Conservation (phyloP, 352 stramenopile species). For the Phytophthora aleatoria region DNA sequence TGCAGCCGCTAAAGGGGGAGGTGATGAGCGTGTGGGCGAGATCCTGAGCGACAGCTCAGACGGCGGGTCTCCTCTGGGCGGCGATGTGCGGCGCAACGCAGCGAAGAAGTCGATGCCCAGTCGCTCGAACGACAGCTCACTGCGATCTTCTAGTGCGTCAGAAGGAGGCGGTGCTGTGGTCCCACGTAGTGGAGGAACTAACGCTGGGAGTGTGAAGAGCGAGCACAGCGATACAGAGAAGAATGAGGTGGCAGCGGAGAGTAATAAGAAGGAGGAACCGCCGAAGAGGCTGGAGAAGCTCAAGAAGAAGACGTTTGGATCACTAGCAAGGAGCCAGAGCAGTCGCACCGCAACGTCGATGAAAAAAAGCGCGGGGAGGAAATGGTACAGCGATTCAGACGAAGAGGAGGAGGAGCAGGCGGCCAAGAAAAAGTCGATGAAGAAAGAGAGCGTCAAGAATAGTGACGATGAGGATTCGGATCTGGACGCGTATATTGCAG, state of each 20-base stretch:
- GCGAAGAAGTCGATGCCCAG: slow-evolving; percentile 15
- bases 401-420: slow-evolving; percentile 38
- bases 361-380: slow-evolving; percentile 37
- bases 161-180: slow-evolving; percentile 17
- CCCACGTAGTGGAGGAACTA: slow-evolving; percentile 7
- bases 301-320: slow-evolving; percentile 25
- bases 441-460: slow-evolving; percentile 14
- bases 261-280: slow-evolving; percentile 8
- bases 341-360: slow-evolving; percentile 22
- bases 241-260: slow-evolving; percentile 4
- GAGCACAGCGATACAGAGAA: slow-evolving; percentile 8
- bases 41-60: slow-evolving; percentile 74
- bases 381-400: slow-evolving; percentile 65
- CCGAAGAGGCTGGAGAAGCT: slow-evolving; percentile 13
- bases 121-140: slow-evolving; percentile 24
- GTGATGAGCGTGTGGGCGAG: slow-evolving; percentile 49
- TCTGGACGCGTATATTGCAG: slow-evolving; percentile 32
- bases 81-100: slow-evolving; percentile 21
- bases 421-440: slow-evolving; percentile 19
- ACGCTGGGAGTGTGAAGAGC: slow-evolving; percentile 3
- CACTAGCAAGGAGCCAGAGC: slow-evolving; percentile 15
- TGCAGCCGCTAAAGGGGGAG: slow-evolving; percentile 7
- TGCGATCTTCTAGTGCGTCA: slow-evolving; percentile 22
- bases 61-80: slow-evolving; percentile 30
- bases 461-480: slow-evolving; percentile 31